Base-by-base conservation (phyloP, 805 yeast genomes). In the Ascoidea rubescens region DNA sequence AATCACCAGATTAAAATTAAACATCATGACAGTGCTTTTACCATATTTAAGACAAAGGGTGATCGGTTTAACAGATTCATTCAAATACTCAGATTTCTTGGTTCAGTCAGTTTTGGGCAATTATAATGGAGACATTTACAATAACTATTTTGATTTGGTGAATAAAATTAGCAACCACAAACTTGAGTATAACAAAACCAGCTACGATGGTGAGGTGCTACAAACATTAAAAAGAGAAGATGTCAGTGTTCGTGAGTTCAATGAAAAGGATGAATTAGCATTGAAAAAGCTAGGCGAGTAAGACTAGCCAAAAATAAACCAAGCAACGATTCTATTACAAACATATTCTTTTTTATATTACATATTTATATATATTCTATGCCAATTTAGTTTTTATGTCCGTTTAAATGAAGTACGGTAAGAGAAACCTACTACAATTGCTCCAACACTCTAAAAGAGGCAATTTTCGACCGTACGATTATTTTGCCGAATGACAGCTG, bases 51-150 rank as follows among this genome's bases (percentile, higher is more conserved):
- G 96, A 65, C 77, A 79, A 33, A 79, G 84, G 60, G 85, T 84
- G 52, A 79, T 87, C 64, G 84, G 85, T 1, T 72, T 86, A 60
- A 84, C 95, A 5, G 97, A 89, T 67, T 76, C 95, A 1, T 89
- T 89, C 73, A 79, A 84, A 67, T 74, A 84, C 56, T 79, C 87
- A 46, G 96, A 89, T 68, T 83, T 75, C 64, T 77, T 84, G 70
- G 74, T 89, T 62, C 86, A 88, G 65, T 80, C 96, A 0, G 82
- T 93, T 4, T 75, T 89, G 53, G 97, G 96, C 48, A 74, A 72
- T 53, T 82, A 75, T 67, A 80, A 85, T 59, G 96, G 96, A 54
- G 82, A 89, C 64, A 81, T 87, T 53, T 89, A 88, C 69, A 80
- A 81, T 62, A 80, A 85, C 65, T 88, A 88, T 69, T 83, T 82